phyloP scores from a whole-genome alignment of 2,329 filamentous ascomycete genomes.

The Botrytis fabae region DNA sequence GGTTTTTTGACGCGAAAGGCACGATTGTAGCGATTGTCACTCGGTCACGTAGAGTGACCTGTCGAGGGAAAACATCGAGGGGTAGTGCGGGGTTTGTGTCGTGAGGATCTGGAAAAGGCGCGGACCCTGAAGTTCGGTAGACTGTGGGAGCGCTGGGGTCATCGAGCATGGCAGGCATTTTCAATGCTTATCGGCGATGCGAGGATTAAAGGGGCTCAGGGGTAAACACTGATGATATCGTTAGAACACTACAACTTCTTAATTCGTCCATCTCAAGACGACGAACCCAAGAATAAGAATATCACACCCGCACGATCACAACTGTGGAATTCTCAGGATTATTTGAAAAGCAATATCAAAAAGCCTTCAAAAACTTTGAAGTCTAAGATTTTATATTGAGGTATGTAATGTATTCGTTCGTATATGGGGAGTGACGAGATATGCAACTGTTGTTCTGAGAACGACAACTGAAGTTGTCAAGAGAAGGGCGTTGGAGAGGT shows the following conservation, averaged over 20 bases:
- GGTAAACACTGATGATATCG: constrained; percentile 4
- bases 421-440: constrained; percentile 21
- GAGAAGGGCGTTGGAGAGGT: neutral
- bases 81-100: constrained; percentile 50
- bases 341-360: neutral
- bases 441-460: constrained; percentile 25
- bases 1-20: constrained; percentile 61
- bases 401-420: neutral
- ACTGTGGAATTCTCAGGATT: constrained; percentile 3
- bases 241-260: constrained; percentile 7
- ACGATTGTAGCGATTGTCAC: constrained; percentile 68
- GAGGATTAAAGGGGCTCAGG: constrained; percentile 13
- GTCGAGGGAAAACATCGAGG: constrained; percentile 53
- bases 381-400: neutral
- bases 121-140: constrained; percentile 54
- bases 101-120: constrained; percentile 52
- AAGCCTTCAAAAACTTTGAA: neutral
- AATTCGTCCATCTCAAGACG: neutral
- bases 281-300: constrained; percentile 3
- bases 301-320: neutral
- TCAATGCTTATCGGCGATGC: constrained; percentile 25
- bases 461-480: constrained; percentile 20
- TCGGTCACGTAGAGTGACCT: constrained; percentile 66
- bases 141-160: constrained; percentile 57
- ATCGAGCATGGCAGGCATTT: constrained; percentile 62